Base-by-base conservation (phyloP, 2,329 filamentous ascomycete genomes). In the Hymenoscyphus linearis region DNA sequence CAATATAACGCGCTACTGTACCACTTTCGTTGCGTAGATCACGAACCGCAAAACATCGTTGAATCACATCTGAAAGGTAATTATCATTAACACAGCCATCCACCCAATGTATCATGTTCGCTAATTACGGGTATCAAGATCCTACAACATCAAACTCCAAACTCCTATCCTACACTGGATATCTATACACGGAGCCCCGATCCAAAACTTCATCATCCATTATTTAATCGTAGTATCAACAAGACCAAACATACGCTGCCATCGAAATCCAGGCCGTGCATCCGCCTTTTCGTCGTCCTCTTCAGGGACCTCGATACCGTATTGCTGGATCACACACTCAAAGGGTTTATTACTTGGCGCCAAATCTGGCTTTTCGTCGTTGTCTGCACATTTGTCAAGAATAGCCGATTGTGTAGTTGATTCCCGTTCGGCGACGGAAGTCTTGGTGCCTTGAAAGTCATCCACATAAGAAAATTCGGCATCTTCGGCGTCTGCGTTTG, bases 311-410 rank as follows among this genome's bases (percentile, higher is more conserved):
- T 75, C 78, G 53, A 89, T 76, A 5, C 88, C 89, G 67, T 89
- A 92, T 71, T 92, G 87, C 64, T 80, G 80, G 63, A 93, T 80
- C 68, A 88, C 90, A 71, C 89, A 92, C 1, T 78, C 74, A 68
- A 92, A 91, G 0, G 88, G 84, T 36, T 76, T 79, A 60, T 86
- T 87, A 1, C 77, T 68, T 1, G 64, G 57, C n/a, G 55, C 35
- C 62, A 67, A n/a, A 61, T 68, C 62, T 67, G 60, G 18, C n/a
- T 54, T 27, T 60, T 57, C 22, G 60, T 57, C n/a, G 61, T 59
- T 40, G 35, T 47, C 22, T 6, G 52, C 22, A 22, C 13, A 25
- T 14, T 26, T 37, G 37, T 55, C 36, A 27, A 50, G 27, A 14
- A 36, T 27, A 6, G 37, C 4, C 7, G 31, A 3, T n/a, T 34